phyloP scores from a whole-genome alignment of 495 filamentous ascomycete genomes.

The Penicillium bialowiezense region DNA sequence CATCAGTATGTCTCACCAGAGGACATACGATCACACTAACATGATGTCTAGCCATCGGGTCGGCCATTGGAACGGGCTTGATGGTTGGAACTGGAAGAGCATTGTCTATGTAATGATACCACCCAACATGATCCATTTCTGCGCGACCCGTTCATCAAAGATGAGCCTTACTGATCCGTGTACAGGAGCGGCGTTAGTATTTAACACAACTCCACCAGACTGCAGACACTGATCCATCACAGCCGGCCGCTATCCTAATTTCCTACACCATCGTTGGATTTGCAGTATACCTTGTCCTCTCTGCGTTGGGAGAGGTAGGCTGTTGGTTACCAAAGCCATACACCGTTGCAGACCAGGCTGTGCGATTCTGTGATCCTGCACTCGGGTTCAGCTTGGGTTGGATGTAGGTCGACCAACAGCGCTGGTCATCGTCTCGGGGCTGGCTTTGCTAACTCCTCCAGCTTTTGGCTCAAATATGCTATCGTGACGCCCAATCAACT shows the following conservation, averaged over 20 bases:
- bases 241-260: constrained; percentile 60
- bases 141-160: not conserved
- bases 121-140: constrained; percentile 23
- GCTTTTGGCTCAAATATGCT: constrained; percentile 62
- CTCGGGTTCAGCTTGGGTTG: constrained; percentile 62
- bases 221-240: constrained; percentile 5
- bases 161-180: not conserved
- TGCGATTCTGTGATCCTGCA: constrained; percentile 59
- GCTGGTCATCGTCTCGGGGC: not conserved
- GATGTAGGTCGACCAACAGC: constrained; percentile 27
- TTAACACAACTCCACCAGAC: not conserved
- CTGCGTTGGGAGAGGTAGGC: constrained; percentile 62
- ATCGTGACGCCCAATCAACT: constrained; percentile 77
- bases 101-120: constrained; percentile 48
- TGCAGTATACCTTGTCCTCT: constrained; percentile 59
- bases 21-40: constrained; percentile 6
- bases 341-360: constrained; percentile 60
- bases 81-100: constrained; percentile 61
- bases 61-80: constrained; percentile 74
- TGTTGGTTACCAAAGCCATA: constrained; percentile 55
- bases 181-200: constrained; percentile 36
- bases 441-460: constrained; percentile 16
- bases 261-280: constrained; percentile 61
- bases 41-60: constrained; percentile 61
- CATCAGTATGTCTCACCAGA: constrained; percentile 46